Evolutionary conservation across 1,284 basidiomycete species (phyloP), one percentile per base, ranked within the genome.

Genomic region (Melampsora abietis-canadensis): DNA sequence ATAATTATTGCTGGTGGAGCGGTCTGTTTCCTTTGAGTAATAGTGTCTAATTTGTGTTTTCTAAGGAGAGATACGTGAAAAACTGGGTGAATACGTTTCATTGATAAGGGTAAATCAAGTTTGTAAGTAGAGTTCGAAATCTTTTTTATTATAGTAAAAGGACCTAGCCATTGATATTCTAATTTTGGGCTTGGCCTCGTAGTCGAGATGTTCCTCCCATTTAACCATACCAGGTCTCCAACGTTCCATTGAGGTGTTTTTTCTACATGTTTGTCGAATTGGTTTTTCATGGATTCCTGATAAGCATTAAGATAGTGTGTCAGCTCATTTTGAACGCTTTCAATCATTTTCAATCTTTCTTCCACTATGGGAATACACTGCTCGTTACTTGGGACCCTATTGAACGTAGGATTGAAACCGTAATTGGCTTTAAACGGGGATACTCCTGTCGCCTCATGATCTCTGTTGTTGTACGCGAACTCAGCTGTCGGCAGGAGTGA

Each of bases 401-500:
- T 30, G 24, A 34, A 61, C n/a, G 24, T 15, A 0, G 24, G n/a
- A 8, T 61, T 61, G 60, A 61, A 61, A 0, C 60, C 24, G 7
- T 61, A 61, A 24, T 61, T 61, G 2, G 60, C 60, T n/a, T 61
- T 61, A 37, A 61, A 61, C 1, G 60, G 60, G 31, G 60, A 61
- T 0, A 61, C 10, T 8, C 60, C 60, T 0, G 24, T 61, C 3
- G 24, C 21, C 12, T 17, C 21, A 7, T 61, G 60, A 24, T 61
- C 21, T 1, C 40, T 24, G 10, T 61, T 61, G 60, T 61, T 61
- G 60, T 61, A 61, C 1, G 60, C 60, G 31, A 76, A 76, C 31
- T 76, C 66, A 19, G 76, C 76, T 3, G 40, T 44, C 17, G 76
- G 48, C 8, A 76, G 48, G 0, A 68, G 40, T 4, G 10, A 14